Evolutionary conservation across 441 rosid species (phyloP), one percentile per base, ranked within the genome.

Genomic region (Gossypium laxum): DNA sequence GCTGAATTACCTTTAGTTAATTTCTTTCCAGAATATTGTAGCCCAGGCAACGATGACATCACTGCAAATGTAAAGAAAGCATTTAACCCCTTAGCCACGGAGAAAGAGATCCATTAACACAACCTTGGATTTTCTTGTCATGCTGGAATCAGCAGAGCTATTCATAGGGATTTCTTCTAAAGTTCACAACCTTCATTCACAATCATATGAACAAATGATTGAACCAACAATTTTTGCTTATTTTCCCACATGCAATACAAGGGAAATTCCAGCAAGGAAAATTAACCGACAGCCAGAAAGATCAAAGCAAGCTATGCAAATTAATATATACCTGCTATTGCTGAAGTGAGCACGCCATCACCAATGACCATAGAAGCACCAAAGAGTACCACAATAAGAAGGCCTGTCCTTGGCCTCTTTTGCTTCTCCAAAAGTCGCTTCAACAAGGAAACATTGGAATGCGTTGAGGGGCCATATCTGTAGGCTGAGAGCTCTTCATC

Each of bases 401-500:
- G 80, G n/a, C 81, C 92, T 59, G 86, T 88, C 66, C 92, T 76
- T 19, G 86, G 79, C 71, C 66, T 84, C 73, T 85, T 91, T 82
- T 89, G 92, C 82, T 85, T 93, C 78, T 88, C 94, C 78, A 89
- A 47, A 76, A 87, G 82, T 80, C 86, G 85, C 82, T 81, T 88
- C 38, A 89, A 79, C 0, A 82, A 79, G 74, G 92, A 71, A 73
- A 73, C 24, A 12, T 24, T 70, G 75, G 65, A 34, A 41, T 80
- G 81, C 5, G 78, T 48, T 60, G 88, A 80, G 12, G 84, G 90
- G 18, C 83, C 90, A 80, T 78, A 88, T 66, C 80, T 93, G 80
- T 89, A 93, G 70, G 97, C 24, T 38, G 93, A 87, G 61, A 93
- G 92, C 85, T 93, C 97, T 83, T 93, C 98, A 60, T 93, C 97